Evolutionary conservation across 768 basidiomycete genomes (phyloP).

Genomic region (Kwoniella dendrophila): DNA sequence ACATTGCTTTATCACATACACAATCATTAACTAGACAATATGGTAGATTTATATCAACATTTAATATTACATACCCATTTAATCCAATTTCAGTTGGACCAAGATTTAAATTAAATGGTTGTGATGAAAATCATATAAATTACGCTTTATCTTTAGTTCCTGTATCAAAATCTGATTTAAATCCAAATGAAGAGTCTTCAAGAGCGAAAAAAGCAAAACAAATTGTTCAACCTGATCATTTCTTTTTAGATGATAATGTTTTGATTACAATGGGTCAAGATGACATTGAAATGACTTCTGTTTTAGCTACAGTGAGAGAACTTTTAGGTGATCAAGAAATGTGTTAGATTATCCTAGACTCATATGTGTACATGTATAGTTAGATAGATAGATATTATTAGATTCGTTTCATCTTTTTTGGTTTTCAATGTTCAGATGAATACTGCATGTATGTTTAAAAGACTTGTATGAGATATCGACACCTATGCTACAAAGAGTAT

Average conservation of each 20-base stretch:
- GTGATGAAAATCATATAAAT: conserved; percentile 16
- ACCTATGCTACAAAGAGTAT: neutral
- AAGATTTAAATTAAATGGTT: conserved; percentile 13
- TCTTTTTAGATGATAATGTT: conserved; percentile 26
- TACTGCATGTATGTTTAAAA: too few relatives aligned
- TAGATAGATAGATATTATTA: too few relatives aligned
- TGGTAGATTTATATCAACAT: conserved; percentile 19
- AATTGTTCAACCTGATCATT: conserved; percentile 17
- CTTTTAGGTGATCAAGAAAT: conserved; percentile 15
- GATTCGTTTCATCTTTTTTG: too few relatives aligned
- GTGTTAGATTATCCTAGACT: too few relatives aligned
- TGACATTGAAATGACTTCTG: conserved; percentile 16
- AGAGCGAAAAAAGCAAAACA: neutral
- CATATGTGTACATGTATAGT: too few relatives aligned
- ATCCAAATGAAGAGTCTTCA: neutral
- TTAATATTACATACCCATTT: conserved; percentile 19
- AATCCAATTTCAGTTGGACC: conserved; percentile 26
- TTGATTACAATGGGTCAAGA: conserved; percentile 22
- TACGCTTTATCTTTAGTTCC: conserved; percentile 18
- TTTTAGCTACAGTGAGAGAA: conserved; percentile 12
- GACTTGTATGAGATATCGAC: neutral
- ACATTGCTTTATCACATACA: conserved; percentile 14
- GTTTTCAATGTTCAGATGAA: too few relatives aligned
- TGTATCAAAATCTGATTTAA: conserved; percentile 7
- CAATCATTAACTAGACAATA: conserved; percentile 11